phyloP scores from a whole-genome alignment of 2,329 filamentous ascomycete species.

The Hawksworthiomyces lignivorus region DNA sequence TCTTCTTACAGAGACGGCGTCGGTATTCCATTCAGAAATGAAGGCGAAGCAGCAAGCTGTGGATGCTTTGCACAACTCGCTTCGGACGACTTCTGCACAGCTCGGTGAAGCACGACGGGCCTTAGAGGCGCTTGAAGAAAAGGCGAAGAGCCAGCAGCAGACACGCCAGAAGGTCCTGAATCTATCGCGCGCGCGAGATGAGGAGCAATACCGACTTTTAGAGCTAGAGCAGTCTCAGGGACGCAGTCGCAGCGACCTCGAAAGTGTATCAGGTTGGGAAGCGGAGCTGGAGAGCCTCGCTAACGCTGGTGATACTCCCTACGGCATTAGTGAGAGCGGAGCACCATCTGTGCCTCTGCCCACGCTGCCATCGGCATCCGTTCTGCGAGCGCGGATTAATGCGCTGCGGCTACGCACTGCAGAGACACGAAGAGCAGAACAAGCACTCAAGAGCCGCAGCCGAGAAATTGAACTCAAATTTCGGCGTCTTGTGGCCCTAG shows the following conservation, averaged over 20 bases:
- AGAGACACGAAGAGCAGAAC: slow-evolving; percentile 58
- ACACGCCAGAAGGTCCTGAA: slow-evolving; percentile 68
- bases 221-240: slow-evolving; percentile 36
- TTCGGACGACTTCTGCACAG: slow-evolving; percentile 72
- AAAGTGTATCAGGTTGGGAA: slow-evolving; percentile 45
- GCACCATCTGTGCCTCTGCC: slow-evolving; percentile 24
- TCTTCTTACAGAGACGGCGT: slow-evolving; percentile 69
- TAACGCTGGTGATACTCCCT: slow-evolving; percentile 17
- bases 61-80: slow-evolving; percentile 70
- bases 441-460: slow-evolving; percentile 67
- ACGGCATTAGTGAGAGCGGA: slow-evolving; percentile 24
- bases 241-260: slow-evolving; percentile 30
- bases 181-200: slow-evolving; percentile 63
- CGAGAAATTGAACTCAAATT: slow-evolving; percentile 83
- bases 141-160: slow-evolving; percentile 57
- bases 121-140: slow-evolving; percentile 62
- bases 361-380: slow-evolving; percentile 47
- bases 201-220: slow-evolving; percentile 52
- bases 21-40: slow-evolving; percentile 72
- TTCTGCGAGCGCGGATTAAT: slow-evolving; percentile 60
- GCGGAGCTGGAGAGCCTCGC: slow-evolving; percentile 41
- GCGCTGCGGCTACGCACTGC: slow-evolving; percentile 65
- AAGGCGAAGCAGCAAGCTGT: slow-evolving; percentile 77
- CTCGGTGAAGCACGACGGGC: slow-evolving; percentile 69
- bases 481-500: slow-evolving; percentile 77